These are phyloP conservation scores for Pseudocercospora crystallina DNA, from an alignment of 2,329 filamentous ascomycete species.

Conservation along the genomic window DNA sequence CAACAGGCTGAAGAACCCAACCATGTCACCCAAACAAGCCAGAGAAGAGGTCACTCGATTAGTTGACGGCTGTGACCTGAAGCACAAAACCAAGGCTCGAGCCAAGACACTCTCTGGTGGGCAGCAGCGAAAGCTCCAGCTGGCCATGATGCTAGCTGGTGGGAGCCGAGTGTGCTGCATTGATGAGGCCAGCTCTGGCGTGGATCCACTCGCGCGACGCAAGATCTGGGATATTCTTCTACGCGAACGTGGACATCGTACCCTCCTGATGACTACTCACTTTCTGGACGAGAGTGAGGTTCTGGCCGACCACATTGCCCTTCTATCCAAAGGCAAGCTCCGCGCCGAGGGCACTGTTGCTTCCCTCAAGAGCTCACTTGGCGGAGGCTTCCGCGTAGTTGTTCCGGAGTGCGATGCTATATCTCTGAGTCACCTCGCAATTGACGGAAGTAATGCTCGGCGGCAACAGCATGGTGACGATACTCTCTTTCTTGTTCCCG, in stretches of 20 bases:
- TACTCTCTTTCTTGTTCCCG: conserved; percentile 8
- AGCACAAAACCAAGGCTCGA: conserved; percentile 66
- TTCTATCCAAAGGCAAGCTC: conserved; percentile 77
- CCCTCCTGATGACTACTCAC: conserved; percentile 83
- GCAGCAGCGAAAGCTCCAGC: conserved; percentile 83
- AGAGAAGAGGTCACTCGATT: conserved; percentile 60
- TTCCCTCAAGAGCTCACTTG: conserved; percentile 74
- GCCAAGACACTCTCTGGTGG: conserved; percentile 80
- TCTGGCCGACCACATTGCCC: conserved; percentile 79
- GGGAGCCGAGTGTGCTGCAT: conserved; percentile 80
- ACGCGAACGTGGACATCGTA: conserved; percentile 73
- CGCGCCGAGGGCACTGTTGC: conserved; percentile 79
- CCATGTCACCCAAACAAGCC: conserved; percentile 49
- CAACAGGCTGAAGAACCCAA: conserved; percentile 67
- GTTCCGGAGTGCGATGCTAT: background rate
- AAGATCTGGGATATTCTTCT: conserved; percentile 93
- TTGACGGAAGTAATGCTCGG: background rate
- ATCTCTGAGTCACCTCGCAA: too few relatives aligned
- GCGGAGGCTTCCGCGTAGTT: conserved; percentile 73
- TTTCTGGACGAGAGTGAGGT: conserved; percentile 89
- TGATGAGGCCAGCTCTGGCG: conserved; percentile 81
- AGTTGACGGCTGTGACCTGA: conserved; percentile 69
- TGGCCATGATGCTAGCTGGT: conserved; percentile 90
- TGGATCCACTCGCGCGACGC: conserved; percentile 78
- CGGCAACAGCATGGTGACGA: background rate